Evolutionary conservation across 768 basidiomycete species (phyloP).

Genomic region (Fomitopsis serialis): DNA sequence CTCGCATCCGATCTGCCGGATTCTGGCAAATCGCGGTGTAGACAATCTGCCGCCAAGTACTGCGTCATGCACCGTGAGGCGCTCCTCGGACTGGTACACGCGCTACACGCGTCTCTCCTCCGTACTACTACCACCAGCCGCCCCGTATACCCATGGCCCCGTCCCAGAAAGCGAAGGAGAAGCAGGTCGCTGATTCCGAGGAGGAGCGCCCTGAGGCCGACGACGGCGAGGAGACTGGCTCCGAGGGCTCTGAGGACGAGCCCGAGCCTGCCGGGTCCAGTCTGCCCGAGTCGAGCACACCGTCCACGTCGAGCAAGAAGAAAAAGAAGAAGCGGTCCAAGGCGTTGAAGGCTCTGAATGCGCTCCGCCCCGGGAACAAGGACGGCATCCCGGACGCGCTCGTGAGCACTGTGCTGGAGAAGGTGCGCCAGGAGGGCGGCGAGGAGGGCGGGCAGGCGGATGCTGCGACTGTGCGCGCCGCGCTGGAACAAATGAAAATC

Average conservation of each 20-base stretch:
- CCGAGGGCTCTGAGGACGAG: slow-evolving; percentile 24
- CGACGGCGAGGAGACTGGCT: slow-evolving; percentile 7
- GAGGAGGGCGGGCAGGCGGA: slow-evolving; percentile 42
- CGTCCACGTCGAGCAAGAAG: slow-evolving; percentile 54
- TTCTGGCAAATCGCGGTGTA: not conserved
- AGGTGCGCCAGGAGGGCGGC: slow-evolving; percentile 54
- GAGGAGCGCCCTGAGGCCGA: slow-evolving; percentile 14
- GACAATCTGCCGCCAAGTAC: not conserved
- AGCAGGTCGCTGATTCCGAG: slow-evolving; percentile 37
- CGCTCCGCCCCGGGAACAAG: slow-evolving; percentile 43
- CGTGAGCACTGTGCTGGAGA: slow-evolving; percentile 61
- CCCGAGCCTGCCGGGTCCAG: slow-evolving; percentile 18
- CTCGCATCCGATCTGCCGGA: not conserved
- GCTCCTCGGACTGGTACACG: not conserved
- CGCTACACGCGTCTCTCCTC: not conserved
- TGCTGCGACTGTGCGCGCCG: slow-evolving; percentile 60
- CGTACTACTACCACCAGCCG: not conserved
- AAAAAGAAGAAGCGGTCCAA: slow-evolving; percentile 90
- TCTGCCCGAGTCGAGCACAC: slow-evolving; percentile 19
- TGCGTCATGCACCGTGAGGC: not conserved
- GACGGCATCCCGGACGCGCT: slow-evolving; percentile 47
- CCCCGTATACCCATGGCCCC: slow-evolving; percentile 15
- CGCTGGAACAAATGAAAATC: slow-evolving; percentile 73
- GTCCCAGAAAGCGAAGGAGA: slow-evolving; percentile 34
- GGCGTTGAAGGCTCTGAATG: slow-evolving; percentile 44